Evolutionary conservation across 176 grass and related monocot genomes (phyloP).

Genomic region (Rhipidocladum racemiflorum): DNA sequence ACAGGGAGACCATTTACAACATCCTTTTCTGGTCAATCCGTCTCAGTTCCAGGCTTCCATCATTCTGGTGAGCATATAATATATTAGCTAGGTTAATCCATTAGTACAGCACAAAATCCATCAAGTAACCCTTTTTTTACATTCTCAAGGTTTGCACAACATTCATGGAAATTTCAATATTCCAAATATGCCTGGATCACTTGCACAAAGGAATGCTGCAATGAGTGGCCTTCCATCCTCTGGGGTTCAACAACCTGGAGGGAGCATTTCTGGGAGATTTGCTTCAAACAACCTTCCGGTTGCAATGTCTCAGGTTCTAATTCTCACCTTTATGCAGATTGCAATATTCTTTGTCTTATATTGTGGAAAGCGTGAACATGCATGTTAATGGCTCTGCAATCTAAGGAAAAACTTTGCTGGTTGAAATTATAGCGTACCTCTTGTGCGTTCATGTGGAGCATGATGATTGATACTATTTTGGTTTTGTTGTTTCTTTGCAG

Average conservation of each 20-base stretch:
- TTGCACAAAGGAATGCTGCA: slow-evolving; percentile 74
- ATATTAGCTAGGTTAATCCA: background rate
- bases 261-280: slow-evolving; percentile 79
- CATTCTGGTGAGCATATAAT: slow-evolving; percentile 68
- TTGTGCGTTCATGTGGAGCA: slow-evolving; percentile 9
- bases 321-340: slow-evolving; percentile 14
- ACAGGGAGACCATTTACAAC: slow-evolving; percentile 62
- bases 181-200: slow-evolving; percentile 76
- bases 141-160: slow-evolving; percentile 70
- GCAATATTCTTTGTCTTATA: slow-evolving; percentile 5
- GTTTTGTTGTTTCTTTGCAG: slow-evolving; percentile 37
- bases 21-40: slow-evolving; percentile 82
- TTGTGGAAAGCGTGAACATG: slow-evolving; percentile 3
- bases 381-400: background rate
- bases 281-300: slow-evolving; percentile 82
- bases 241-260: slow-evolving; percentile 83
- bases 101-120: background rate
- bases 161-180: slow-evolving; percentile 81
- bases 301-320: slow-evolving; percentile 86
- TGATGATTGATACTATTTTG: slow-evolving; percentile 30
- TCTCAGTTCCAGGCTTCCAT: slow-evolving; percentile 74
- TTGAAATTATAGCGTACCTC: slow-evolving; percentile 9
- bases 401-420: slow-evolving; percentile 10
- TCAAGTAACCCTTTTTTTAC: slow-evolving; percentile 16
- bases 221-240: slow-evolving; percentile 79